phyloP scores from a whole-genome alignment of 176 grass and related monocot species.

The Raddia distichophylla region DNA sequence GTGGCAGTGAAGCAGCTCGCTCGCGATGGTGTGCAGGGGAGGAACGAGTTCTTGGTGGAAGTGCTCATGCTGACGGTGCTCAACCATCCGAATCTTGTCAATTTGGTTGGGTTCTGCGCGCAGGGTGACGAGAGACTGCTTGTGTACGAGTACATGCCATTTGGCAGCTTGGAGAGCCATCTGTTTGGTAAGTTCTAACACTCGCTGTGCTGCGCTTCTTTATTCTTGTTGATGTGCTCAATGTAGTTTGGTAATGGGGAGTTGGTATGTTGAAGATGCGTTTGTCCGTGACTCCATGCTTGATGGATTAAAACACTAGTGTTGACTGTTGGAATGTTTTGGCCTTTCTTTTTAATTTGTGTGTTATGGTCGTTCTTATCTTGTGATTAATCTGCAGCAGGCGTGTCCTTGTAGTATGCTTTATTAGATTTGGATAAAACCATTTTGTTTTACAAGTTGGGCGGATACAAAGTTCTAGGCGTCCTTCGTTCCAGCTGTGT shows the following conservation, averaged over 20 bases:
- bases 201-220: neutral
- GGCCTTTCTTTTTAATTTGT: neutral
- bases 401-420: neutral
- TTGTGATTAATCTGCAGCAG: neutral
- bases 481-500: neutral
- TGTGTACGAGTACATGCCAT: constrained; percentile 94
- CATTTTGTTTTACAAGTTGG: neutral
- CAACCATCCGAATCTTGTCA: constrained; percentile 78
- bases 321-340: constrained; percentile 12
- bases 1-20: constrained; percentile 93
- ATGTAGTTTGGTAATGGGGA: neutral
- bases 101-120: constrained; percentile 77
- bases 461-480: neutral
- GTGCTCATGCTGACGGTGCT: constrained; percentile 88
- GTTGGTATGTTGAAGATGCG: neutral
- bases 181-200: constrained; percentile 64
- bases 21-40: constrained; percentile 74
- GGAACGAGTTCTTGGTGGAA: constrained; percentile 90
- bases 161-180: constrained; percentile 86
- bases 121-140: constrained; percentile 94
- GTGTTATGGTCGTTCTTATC: neutral
- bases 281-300: neutral
- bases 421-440: neutral
- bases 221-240: neutral
- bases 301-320: neutral